Percentiles rank a stretch among this genome's conserved stretches.
Evolutionary conservation across 2,329 filamentous ascomycete genomes (phyloP).

Genomic region (Venturia aucupariae): DNA sequence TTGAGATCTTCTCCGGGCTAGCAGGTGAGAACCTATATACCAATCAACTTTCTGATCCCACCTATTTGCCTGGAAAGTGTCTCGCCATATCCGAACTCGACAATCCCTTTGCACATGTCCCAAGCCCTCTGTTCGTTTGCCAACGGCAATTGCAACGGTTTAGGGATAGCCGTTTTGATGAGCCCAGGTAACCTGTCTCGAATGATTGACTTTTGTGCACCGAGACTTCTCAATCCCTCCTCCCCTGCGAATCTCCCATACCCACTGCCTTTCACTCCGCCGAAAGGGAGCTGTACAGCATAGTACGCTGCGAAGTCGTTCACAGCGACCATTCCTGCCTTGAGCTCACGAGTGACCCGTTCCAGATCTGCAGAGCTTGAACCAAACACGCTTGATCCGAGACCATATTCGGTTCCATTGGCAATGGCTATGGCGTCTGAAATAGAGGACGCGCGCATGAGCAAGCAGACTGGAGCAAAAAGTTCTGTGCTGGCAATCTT

Average conservation of each 20-base stretch:
- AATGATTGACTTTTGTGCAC: slow-evolving; percentile 82
- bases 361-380: slow-evolving; percentile 50
- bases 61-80: slow-evolving; percentile 26
- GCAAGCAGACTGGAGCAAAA: slow-evolving; percentile 81
- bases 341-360: slow-evolving; percentile 57
- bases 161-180: slow-evolving; percentile 68
- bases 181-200: slow-evolving; percentile 55
- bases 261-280: slow-evolving; percentile 75
- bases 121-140: slow-evolving; percentile 27
- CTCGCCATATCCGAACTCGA: slow-evolving; percentile 41
- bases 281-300: slow-evolving; percentile 89
- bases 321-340: slow-evolving; percentile 83
- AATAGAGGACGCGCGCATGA: slow-evolving; percentile 65
- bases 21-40: slow-evolving; percentile 18
- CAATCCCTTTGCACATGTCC: slow-evolving; percentile 36
- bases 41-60: slow-evolving; percentile 33
- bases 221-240: slow-evolving; percentile 75
- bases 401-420: slow-evolving; percentile 75
- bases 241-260: slow-evolving; percentile 90
- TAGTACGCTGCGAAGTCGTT: slow-evolving; percentile 96
- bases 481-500: slow-evolving; percentile 81
- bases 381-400: slow-evolving; percentile 85
- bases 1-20: neutral
- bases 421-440: slow-evolving; percentile 64
- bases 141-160: slow-evolving; percentile 74